Base-by-base conservation (phyloP, 345 rosid species). In the Pelargonium nanum region DNA sequence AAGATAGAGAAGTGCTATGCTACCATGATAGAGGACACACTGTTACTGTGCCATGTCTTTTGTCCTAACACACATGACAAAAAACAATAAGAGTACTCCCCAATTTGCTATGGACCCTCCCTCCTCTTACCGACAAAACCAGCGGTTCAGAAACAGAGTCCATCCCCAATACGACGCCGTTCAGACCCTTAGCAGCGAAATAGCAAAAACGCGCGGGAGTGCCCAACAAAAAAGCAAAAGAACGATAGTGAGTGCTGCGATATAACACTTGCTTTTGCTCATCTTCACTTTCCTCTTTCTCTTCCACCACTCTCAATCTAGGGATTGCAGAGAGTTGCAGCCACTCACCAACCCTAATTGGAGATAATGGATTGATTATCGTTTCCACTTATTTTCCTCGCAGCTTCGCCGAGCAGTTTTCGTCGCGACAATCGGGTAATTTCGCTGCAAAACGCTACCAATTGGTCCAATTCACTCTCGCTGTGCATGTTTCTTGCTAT, bases 321-420 rank as follows among this genome's bases (percentile, higher is more conserved):
- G 85, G 81, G 80, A 69, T 83, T 73, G 83, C 75, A 51, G 72
- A 72, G 65, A 34, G 58, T 21, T 24, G 77, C 75, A 71, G 72
- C 74, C 76, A 63, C 26, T 51, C 56, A 34, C 53, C 59, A 26
- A 1, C 5, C 63, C 58, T 9, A 58, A 22, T 40, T 44, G 16
- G 63, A 63, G 61, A 45, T 16, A 32, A 79, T 80, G 88, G 83
- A 77, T 70, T 78, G 78, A 74, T 59, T 26, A 45, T 19, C 22
- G 44, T 51, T 20, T 45, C 52, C 52, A 13, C 21, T 20, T 69
- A 23, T 30, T 58, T 73, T 56, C 6, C 57, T 22, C 25, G 19
- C 58, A 55, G 45, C 64, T n/a, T 5, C 25, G 20, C 23, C 51
- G 23, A 1, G 23, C 4, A 1, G 60, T 61, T 30, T 13, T 26